Conservation (phyloP, 2,329 filamentous ascomycete species). For the Proliferodiscus dingleyae region DNA sequence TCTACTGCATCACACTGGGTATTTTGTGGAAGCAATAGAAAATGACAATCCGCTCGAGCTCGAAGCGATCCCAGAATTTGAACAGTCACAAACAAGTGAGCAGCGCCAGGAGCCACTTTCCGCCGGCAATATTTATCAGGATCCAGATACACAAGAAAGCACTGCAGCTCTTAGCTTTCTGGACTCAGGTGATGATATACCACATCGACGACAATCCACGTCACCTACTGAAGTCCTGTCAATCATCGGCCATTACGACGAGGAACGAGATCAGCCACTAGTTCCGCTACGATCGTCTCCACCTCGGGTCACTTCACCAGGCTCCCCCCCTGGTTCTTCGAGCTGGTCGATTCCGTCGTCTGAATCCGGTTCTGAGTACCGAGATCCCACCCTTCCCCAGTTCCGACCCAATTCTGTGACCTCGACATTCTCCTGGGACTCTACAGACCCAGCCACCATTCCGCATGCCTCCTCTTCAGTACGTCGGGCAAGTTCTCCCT, state of each 20-base stretch:
- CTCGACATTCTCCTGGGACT: constrained; percentile 18
- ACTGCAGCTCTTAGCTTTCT: too few relatives aligned
- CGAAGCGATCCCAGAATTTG: constrained; percentile 28
- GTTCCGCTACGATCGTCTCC: constrained; percentile 5
- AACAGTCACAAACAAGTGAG: constrained; percentile 8
- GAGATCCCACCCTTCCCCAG: constrained; percentile 63
- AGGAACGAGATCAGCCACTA: constrained; percentile 2
- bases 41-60: constrained; percentile 8
- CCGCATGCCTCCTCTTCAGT: constrained; percentile 9
- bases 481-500: too few relatives aligned
- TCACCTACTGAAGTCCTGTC: constrained; percentile 13
- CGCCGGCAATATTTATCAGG: neutral
- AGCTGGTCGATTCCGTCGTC: constrained; percentile 3
- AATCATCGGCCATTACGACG: constrained; percentile 9
- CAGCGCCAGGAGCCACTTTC: neutral
- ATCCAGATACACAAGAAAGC: neutral
- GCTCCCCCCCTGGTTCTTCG: constrained; percentile 1
- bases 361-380: constrained; percentile 8
- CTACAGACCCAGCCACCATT: constrained; percentile 6
- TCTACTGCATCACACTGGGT: constrained; percentile 26
- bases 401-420: constrained; percentile 53
- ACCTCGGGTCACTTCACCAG: constrained; percentile 11
- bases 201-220: constrained; percentile 2
- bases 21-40: constrained; percentile 15
- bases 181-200: neutral